These are phyloP conservation scores for Rhodocollybia butyracea DNA, from an alignment of 768 basidiomycete genomes.

Conservation along the genomic window DNA sequence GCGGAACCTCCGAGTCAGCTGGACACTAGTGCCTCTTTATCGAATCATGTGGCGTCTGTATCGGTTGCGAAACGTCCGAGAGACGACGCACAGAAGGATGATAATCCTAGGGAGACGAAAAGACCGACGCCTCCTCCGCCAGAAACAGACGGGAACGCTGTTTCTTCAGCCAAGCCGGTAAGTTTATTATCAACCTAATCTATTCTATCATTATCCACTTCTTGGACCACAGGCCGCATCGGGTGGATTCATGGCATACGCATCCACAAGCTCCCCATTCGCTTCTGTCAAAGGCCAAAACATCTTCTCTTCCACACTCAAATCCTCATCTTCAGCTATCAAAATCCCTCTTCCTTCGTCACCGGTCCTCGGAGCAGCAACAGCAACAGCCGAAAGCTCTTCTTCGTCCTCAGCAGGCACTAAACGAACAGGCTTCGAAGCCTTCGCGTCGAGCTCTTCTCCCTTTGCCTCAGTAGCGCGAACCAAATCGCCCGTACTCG, in stretches of 20 bases:
- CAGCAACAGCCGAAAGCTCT: too few relatives aligned
- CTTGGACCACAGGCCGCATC: slow-evolving; percentile 21
- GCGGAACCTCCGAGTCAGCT: slow-evolving; percentile 42
- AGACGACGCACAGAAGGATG: slow-evolving; percentile 61
- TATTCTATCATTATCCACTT: slow-evolving; percentile 9
- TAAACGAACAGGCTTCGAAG: slow-evolving; percentile 55
- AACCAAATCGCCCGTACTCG: slow-evolving; percentile 52
- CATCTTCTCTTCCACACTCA: slow-evolving; percentile 36
- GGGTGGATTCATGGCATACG: slow-evolving; percentile 81
- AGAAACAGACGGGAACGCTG: slow-evolving; percentile 33
- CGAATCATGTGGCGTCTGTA: slow-evolving; percentile 30
- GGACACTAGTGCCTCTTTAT: slow-evolving; percentile 17
- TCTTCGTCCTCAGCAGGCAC: slow-evolving; percentile 29
- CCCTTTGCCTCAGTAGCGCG: slow-evolving; percentile 45
- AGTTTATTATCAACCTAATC: slow-evolving; percentile 32
- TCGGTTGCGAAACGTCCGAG: slow-evolving; percentile 45
- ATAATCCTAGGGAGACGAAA: slow-evolving; percentile 58
- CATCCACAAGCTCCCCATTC: slow-evolving; percentile 71
- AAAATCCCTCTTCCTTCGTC: slow-evolving; percentile 13
- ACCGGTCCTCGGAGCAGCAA: slow-evolving; percentile 12
- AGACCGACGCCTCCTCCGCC: slow-evolving; percentile 71
- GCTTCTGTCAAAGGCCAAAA: slow-evolving; percentile 70
- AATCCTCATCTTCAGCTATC: slow-evolving; percentile 17
- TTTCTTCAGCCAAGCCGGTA: slow-evolving; percentile 22
- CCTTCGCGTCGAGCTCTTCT: slow-evolving; percentile 48